These are phyloP conservation scores for Chaetomium strumarium DNA, from an alignment of 2,329 filamentous ascomycete species.

Conservation along the genomic window DNA sequence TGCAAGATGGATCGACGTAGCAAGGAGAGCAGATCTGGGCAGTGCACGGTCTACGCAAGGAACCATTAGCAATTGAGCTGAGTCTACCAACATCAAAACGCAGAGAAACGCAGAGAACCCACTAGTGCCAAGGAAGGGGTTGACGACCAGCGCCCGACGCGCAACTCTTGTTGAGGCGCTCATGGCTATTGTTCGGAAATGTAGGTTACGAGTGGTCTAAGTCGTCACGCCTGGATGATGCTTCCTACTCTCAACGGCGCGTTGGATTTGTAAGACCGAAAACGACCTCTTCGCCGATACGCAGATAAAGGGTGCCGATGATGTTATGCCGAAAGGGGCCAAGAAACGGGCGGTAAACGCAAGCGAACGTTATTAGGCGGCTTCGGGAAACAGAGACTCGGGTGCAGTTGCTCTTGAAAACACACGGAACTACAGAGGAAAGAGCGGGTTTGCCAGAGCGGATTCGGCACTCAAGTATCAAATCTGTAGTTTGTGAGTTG, in stretches of 20 bases:
- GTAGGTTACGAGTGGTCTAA: background rate
- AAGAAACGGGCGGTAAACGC: background rate
- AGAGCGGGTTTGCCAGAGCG: background rate
- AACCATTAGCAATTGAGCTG: constrained; percentile 24
- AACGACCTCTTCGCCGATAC: constrained; percentile 11
- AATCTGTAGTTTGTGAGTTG: constrained; percentile 8
- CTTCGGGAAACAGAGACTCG: constrained; percentile 5
- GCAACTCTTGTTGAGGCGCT: constrained; percentile 52
- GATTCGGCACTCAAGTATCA: background rate
- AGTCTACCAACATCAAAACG: constrained; percentile 2
- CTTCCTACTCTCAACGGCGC: background rate
- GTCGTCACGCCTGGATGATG: background rate
- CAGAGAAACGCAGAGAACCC: constrained; percentile 19
- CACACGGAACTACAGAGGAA: background rate
- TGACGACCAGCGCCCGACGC: constrained; percentile 48
- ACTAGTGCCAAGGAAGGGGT: constrained; percentile 47
- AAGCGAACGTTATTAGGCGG: background rate
- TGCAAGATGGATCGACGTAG: constrained; percentile 42
- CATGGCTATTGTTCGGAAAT: constrained; percentile 34
- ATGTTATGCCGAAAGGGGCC: background rate
- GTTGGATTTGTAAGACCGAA: background rate
- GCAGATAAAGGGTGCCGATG: background rate
- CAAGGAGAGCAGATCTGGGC: constrained; percentile 39
- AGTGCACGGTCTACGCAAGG: constrained; percentile 38
- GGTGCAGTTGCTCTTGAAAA: background rate